Percentiles rank a stretch among this genome's conserved stretches.
Evolutionary conservation across 2,329 filamentous ascomycete genomes (phyloP).

Genomic region (Monosporascus sp.): DNA sequence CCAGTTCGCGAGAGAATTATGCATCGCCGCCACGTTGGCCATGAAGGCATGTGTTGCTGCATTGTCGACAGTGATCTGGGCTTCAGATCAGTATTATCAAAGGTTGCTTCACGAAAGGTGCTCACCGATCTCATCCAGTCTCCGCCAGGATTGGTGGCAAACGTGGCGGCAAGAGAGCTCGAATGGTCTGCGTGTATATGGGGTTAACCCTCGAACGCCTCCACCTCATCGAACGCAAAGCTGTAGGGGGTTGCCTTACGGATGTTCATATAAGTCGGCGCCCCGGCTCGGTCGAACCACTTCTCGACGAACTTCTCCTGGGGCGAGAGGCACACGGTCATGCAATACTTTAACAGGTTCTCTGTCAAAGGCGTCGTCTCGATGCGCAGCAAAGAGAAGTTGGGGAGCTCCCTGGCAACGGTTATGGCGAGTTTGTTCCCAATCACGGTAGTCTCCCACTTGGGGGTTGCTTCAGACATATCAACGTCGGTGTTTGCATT

Average conservation of each 20-base stretch:
- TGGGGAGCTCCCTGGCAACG: slow-evolving; percentile 25
- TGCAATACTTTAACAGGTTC: slow-evolving; percentile 26
- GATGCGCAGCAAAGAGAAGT: slow-evolving; percentile 25
- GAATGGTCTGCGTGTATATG: slow-evolving; percentile 19
- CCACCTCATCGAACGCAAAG: neutral
- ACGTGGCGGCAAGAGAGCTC: slow-evolving; percentile 26
- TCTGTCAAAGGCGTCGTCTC: slow-evolving; percentile 28
- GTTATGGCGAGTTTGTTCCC: slow-evolving; percentile 24
- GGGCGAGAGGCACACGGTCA: slow-evolving; percentile 27
- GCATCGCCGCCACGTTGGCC: slow-evolving; percentile 28
- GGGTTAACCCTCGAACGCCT: too few species aligned
- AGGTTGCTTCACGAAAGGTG: neutral
- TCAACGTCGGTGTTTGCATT: neutral
- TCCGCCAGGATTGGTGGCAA: slow-evolving; percentile 27
- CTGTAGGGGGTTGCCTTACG: slow-evolving; percentile 13
- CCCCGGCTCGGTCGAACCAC: slow-evolving; percentile 26
- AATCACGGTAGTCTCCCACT: slow-evolving; percentile 20
- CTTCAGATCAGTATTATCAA: slow-evolving; percentile 3
- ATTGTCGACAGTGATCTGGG: slow-evolving; percentile 25
- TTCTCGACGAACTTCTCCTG: slow-evolving; percentile 24
- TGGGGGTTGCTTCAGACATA: slow-evolving; percentile 5
- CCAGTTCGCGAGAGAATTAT: slow-evolving; percentile 27
- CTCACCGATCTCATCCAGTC: slow-evolving; percentile 25
- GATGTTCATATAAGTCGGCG: slow-evolving; percentile 27
- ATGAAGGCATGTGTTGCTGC: slow-evolving; percentile 28